These are phyloP conservation scores for Vigna mungo DNA, from an alignment of 306 rosid species.

Conservation along the genomic window DNA sequence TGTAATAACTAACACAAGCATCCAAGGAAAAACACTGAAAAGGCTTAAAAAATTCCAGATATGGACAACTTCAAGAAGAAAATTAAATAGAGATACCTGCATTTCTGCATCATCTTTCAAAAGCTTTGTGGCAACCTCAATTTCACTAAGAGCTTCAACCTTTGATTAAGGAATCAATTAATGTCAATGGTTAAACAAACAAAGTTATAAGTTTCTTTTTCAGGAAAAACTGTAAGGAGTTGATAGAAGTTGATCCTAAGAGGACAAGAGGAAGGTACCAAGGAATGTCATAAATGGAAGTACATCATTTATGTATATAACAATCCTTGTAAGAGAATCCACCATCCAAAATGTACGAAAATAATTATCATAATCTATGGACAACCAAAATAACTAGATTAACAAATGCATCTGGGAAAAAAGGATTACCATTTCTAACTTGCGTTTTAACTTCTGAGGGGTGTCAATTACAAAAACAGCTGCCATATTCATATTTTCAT, in stretches of 20 bases:
- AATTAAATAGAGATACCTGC: conserved; percentile 61
- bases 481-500: conserved; percentile 52
- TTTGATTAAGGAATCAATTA: conserved; percentile 48
- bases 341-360: conserved; percentile 4
- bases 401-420: conserved; percentile 33
- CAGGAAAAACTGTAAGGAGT: background rate
- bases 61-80: conserved; percentile 26
- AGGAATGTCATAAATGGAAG: conserved; percentile 18
- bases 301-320: background rate
- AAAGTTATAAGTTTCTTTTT: conserved; percentile 9
- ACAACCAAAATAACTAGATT: conserved; percentile 37
- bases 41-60: conserved; percentile 7
- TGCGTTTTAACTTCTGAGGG: conserved; percentile 85
- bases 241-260: conserved; percentile 25
- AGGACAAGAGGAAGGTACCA: conserved; percentile 32
- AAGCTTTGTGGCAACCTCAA: conserved; percentile 92
- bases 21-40: background rate
- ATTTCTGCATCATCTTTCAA: conserved; percentile 60
- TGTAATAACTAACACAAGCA: conserved; percentile 9
- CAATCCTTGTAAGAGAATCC: conserved; percentile 21
- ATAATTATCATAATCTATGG: conserved; percentile 4
- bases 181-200: conserved; percentile 38
- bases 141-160: conserved; percentile 97
- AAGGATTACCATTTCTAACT: conserved; percentile 87
- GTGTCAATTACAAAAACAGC: conserved; percentile 91